These are phyloP conservation scores for Skeletonema grethae DNA, from an alignment of 108 stramenopile genomes.

Conservation along the genomic window DNA sequence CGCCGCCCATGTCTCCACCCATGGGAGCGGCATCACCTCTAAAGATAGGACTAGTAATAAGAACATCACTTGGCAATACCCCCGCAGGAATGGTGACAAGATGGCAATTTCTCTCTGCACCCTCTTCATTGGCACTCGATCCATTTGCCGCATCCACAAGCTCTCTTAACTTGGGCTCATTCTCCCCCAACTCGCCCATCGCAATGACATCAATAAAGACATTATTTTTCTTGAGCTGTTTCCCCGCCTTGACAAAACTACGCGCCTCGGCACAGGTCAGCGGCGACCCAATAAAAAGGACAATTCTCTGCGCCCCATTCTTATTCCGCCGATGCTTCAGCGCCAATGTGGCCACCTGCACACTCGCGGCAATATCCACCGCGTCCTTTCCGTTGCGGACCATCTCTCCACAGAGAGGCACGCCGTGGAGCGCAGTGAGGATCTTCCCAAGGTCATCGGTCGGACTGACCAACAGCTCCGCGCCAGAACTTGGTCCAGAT, in stretches of 20 bases:
- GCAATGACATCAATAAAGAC: conserved; percentile 94
- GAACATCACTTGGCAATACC: conserved; percentile 92
- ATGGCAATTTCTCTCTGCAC: conserved; percentile 80
- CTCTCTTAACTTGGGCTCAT: conserved; percentile 87
- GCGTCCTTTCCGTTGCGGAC: conserved; percentile 15
- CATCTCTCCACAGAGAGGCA: conserved; percentile 48
- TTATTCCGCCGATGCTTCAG: conserved; percentile 98
- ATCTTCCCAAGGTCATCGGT: conserved; percentile 97
- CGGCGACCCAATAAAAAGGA: conserved; percentile 91
- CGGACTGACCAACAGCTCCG: conserved; percentile 90
- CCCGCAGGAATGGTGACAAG: conserved; percentile 95
- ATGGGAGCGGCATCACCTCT: conserved; percentile 70
- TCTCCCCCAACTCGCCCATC: conserved; percentile 91
- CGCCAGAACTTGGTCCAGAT: conserved; percentile 65
- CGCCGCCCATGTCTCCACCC: conserved; percentile 55
- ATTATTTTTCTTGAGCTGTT: conserved; percentile 94
- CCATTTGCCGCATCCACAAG: conserved; percentile 95
- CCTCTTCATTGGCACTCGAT: conserved; percentile 68
- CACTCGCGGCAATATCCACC: conserved; percentile 77
- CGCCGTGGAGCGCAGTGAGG: conserved; percentile 76
- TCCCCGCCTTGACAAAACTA: conserved; percentile 79
- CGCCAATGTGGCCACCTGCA: conserved; percentile 95
- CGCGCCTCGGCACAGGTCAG: conserved; percentile 52
- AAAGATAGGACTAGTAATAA: conserved; percentile 86
- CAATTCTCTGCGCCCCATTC: conserved; percentile 95